Evolutionary conservation across 257 asterid species (phyloP).

Genomic region (Hygrophila difformis): DNA sequence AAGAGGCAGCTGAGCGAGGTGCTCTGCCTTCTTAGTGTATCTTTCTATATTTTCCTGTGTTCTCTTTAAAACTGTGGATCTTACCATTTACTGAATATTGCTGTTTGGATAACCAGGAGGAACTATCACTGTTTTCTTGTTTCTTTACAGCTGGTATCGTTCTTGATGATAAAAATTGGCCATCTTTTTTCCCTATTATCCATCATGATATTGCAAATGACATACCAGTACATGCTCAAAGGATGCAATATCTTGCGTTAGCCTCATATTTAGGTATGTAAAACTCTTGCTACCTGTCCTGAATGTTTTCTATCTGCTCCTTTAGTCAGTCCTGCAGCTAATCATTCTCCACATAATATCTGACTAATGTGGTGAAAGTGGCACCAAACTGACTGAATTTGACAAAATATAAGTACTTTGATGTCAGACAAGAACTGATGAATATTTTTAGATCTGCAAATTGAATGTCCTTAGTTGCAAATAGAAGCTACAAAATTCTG

Average conservation of each 20-base stretch:
- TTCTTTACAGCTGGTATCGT: slow-evolving; percentile 74
- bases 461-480: too few species aligned
- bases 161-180: slow-evolving; percentile 90
- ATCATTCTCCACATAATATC: not conserved
- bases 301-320: not conserved
- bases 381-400: too few species aligned
- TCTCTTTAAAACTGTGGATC: slow-evolving; percentile 25
- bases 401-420: too few species aligned
- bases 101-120: slow-evolving; percentile 9
- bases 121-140: slow-evolving; percentile 14
- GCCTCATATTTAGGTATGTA: slow-evolving; percentile 69
- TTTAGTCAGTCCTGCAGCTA: slow-evolving; percentile 3
- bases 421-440: too few species aligned
- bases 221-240: slow-evolving; percentile 81
- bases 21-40: slow-evolving; percentile 12
- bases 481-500: too few species aligned
- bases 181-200: slow-evolving; percentile 72
- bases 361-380: not conserved
- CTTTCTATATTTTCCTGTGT: slow-evolving; percentile 4
- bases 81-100: not conserved
- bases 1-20: slow-evolving; percentile 65
- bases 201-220: slow-evolving; percentile 86
- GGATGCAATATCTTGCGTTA: slow-evolving; percentile 82
- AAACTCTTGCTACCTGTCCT: not conserved
- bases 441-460: too few species aligned